phyloP scores from a whole-genome alignment of 1,139 yeast genomes.

The Geotrichum candidum region DNA sequence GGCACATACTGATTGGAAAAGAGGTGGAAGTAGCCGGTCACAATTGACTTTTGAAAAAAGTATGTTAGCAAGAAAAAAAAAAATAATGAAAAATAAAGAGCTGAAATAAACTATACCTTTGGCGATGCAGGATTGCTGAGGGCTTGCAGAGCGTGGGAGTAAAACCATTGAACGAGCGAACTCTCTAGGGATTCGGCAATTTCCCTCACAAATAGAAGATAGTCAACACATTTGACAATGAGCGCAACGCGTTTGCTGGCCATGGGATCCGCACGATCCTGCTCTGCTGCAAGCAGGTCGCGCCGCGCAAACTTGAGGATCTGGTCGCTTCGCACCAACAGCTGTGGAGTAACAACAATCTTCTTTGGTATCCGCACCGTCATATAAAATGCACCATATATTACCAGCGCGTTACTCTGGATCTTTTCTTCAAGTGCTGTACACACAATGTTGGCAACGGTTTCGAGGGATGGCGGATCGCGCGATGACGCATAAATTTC shows the following conservation, averaged over 20 bases:
- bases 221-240: constrained; percentile 26
- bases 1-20: constrained; percentile 27
- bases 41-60: constrained; percentile 19
- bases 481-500: constrained; percentile 7
- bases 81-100: background rate
- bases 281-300: constrained; percentile 9
- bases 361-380: background rate
- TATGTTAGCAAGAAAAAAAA: background rate
- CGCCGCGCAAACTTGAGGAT: constrained; percentile 10
- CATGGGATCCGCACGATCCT: constrained; percentile 1
- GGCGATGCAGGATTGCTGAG: constrained; percentile 22
- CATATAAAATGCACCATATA: constrained; percentile 15
- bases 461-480: constrained; percentile 1
- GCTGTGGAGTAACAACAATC: background rate
- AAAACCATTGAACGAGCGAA: constrained; percentile 25
- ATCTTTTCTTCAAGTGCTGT: background rate
- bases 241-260: constrained; percentile 15
- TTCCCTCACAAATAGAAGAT: constrained; percentile 24
- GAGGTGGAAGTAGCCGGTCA: constrained; percentile 28
- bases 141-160: constrained; percentile 23
- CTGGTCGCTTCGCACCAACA: background rate
- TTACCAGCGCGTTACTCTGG: background rate
- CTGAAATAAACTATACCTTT: constrained; percentile 5
- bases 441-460: background rate
- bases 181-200: constrained; percentile 22